These are phyloP conservation scores for Moesziomyces sp. DNA, from an alignment of 1,284 basidiomycete genomes.

Conservation along the genomic window DNA sequence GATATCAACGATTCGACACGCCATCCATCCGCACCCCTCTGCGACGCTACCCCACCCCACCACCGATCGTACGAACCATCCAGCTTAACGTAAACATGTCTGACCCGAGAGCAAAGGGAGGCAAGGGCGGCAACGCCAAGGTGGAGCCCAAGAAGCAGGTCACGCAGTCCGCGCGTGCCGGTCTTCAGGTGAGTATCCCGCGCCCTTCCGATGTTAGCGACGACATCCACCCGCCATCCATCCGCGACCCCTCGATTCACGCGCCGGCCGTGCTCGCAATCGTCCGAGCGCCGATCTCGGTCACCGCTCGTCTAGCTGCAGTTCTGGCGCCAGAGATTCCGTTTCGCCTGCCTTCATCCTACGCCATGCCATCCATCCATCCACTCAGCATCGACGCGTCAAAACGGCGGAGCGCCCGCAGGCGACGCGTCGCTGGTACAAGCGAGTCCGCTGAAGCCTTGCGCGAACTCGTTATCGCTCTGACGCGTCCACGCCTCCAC, in stretches of 20 bases:
- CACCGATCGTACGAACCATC: constrained; percentile 1
- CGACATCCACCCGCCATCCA: constrained; percentile 6
- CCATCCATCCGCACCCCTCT: not conserved
- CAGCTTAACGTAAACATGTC: constrained; percentile 27
- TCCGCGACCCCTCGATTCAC: not conserved
- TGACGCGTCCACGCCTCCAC: constrained; percentile 5
- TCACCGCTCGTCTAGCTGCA: not conserved
- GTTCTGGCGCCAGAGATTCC: not conserved
- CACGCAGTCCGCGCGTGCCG: constrained; percentile 58
- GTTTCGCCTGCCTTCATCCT: not conserved
- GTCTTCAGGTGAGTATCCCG: constrained; percentile 59
- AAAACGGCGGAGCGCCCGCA: not conserved
- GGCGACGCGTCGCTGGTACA: constrained; percentile 5
- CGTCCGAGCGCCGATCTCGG: not conserved
- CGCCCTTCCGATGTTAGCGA: too few relatives aligned
- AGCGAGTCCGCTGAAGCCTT: not conserved
- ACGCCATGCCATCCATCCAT: constrained; percentile 13
- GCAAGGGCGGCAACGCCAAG: constrained; percentile 53
- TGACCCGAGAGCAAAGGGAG: constrained; percentile 53
- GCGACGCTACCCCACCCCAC: not conserved
- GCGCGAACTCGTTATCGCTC: not conserved
- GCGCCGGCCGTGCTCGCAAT: not conserved
- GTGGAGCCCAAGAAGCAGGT: constrained; percentile 50
- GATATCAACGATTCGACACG: not conserved
- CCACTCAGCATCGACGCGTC: constrained; percentile 12